Conservation (phyloP, 176 grass and related monocot species). For the Areca catechu region DNA sequence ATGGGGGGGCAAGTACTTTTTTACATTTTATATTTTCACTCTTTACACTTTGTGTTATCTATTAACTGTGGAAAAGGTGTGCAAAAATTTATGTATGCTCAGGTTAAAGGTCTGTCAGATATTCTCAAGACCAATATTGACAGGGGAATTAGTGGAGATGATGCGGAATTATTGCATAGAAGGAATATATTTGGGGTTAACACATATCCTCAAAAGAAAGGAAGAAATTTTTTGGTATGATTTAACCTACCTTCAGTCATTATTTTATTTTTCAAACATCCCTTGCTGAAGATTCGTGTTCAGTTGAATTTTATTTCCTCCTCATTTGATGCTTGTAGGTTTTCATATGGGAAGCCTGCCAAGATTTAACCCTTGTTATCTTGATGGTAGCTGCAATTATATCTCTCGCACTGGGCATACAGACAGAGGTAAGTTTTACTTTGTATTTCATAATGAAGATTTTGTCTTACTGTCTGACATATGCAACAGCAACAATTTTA, state of each 20-base stretch:
- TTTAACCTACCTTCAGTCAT: neutral
- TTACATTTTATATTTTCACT: neutral
- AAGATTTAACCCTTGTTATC: conserved; percentile 92
- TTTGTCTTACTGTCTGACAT: no score
- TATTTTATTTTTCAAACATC: no score
- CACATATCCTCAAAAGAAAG: conserved; percentile 28
- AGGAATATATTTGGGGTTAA: conserved; percentile 15
- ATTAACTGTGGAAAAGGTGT: neutral
- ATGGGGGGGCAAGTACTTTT: conserved; percentile 27
- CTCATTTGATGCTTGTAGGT: conserved; percentile 27
- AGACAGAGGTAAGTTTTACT: conserved; percentile 59
- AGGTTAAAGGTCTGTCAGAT: conserved; percentile 18
- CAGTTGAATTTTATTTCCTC: no score
- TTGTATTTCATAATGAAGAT: neutral
- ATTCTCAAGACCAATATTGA: conserved; percentile 11
- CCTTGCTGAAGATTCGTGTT: no score
- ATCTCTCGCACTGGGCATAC: conserved; percentile 83
- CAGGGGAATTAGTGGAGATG: conserved; percentile 16
- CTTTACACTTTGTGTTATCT: neutral
- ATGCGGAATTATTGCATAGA: conserved; percentile 13
- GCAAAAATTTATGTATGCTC: neutral
- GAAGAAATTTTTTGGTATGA: conserved; percentile 19
- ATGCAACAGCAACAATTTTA: no score
- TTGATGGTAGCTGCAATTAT: conserved; percentile 81
- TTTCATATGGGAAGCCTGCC: conserved; percentile 81